Evolutionary conservation across 2,329 filamentous ascomycete species (phyloP).

Genomic region (Hypoxylon sp.): DNA sequence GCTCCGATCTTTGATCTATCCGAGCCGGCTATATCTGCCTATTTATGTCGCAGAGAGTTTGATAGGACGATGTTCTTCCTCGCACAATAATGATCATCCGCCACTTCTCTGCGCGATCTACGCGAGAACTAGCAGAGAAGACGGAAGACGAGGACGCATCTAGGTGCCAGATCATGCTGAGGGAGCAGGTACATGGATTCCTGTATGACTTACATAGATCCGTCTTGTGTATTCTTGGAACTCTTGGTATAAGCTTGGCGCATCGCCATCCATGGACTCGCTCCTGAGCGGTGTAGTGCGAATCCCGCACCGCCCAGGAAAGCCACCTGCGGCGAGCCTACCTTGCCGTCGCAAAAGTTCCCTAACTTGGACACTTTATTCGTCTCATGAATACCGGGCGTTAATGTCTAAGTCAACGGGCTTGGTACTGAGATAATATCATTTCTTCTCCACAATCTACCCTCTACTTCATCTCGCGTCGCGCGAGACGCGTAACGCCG

Average conservation of each 20-base stretch:
- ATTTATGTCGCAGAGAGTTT: neutral
- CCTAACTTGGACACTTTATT: constrained; percentile 6
- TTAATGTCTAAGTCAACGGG: neutral
- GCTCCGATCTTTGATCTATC: constrained; percentile 1
- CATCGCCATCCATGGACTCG: constrained; percentile 16
- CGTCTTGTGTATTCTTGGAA: constrained; percentile 40
- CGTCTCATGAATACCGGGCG: neutral
- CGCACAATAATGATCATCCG: neutral
- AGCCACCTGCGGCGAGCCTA: constrained; percentile 36
- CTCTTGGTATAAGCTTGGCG: constrained; percentile 46
- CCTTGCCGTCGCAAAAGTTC: constrained; percentile 17
- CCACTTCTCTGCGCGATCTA: neutral
- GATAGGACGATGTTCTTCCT: constrained; percentile 1
- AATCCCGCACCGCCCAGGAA: constrained; percentile 37
- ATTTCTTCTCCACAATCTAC: neutral
- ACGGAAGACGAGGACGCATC: constrained; percentile 10
- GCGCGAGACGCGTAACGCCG: constrained; percentile 17
- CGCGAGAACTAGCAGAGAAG: neutral
- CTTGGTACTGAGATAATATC: constrained; percentile 2
- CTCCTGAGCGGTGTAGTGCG: constrained; percentile 33
- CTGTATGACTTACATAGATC: constrained; percentile 42
- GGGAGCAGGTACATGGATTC: constrained; percentile 23
- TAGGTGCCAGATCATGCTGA: constrained; percentile 10
- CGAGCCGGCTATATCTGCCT: neutral
- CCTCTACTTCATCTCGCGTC: constrained; percentile 18